Conservation (phyloP, 305 asterid species). For the Solanum chacoense region DNA sequence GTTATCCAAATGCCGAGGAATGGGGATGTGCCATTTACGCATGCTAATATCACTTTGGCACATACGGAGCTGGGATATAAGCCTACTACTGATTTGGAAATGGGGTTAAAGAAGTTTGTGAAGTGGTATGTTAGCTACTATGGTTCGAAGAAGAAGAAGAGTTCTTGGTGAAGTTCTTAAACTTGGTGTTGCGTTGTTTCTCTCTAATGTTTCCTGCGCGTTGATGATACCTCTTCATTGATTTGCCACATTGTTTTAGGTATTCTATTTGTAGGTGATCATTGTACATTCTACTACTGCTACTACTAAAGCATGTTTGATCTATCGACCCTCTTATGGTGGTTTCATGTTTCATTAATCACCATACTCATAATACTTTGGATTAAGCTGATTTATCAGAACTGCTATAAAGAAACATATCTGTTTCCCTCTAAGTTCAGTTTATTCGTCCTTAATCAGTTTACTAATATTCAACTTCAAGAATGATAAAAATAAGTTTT, state of each 20-base stretch:
- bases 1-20: slow-evolving; percentile 57
- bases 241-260: slow-evolving; percentile 17
- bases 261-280: slow-evolving; percentile 8
- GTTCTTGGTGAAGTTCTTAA: slow-evolving; percentile 28
- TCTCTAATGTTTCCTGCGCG: background rate
- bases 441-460: background rate
- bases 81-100: slow-evolving; percentile 56
- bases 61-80: slow-evolving; percentile 59
- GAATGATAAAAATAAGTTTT: background rate
- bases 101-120: slow-evolving; percentile 62
- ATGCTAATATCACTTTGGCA: slow-evolving; percentile 63
- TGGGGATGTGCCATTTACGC: slow-evolving; percentile 69
- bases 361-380: background rate
- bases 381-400: background rate
- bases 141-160: slow-evolving; percentile 56
- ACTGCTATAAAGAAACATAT: background rate
- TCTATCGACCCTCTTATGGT: background rate
- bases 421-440: background rate
- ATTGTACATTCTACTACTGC: slow-evolving; percentile 14
- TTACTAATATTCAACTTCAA: background rate
- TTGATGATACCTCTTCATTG: slow-evolving; percentile 14
- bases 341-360: background rate
- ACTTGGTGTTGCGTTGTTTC: background rate
- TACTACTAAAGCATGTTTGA: background rate
- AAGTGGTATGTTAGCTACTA: slow-evolving; percentile 65